A percentile compares a stretch with the other conserved stretches of the same genome.
Conservation (phyloP, 441 rosid genomes). For the Syzygium malaccense region DNA sequence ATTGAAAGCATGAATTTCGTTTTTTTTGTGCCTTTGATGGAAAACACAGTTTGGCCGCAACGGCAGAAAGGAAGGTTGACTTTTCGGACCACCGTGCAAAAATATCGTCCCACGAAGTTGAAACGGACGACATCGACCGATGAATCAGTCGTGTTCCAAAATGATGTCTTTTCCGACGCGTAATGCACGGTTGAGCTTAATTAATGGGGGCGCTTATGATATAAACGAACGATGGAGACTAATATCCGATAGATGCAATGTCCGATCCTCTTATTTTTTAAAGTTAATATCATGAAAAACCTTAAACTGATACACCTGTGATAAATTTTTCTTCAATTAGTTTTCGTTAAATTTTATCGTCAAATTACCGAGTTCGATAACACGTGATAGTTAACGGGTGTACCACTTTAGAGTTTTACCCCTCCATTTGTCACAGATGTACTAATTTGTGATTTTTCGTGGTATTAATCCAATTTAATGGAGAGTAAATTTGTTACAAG, state of each 20-base stretch:
- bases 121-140: background rate
- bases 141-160: background rate
- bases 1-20: background rate
- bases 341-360: no score
- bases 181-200: background rate
- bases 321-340: no score
- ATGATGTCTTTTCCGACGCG: background rate
- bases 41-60: background rate
- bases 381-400: no score
- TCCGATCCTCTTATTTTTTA: background rate
- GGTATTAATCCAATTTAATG: no score
- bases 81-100: background rate
- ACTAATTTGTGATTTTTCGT: no score
- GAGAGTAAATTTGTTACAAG: no score
- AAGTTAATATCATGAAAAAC: no score
- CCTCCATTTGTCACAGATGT: no score
- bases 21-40: background rate
- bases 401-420: no score
- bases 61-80: background rate
- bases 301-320: fast-evolving
- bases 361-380: no score
- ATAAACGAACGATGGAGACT: background rate
- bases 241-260: background rate
- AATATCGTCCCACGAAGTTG: background rate
- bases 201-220: background rate